Conservation (phyloP, 345 rosid genomes). For the Bruguiera gymnorhiza region DNA sequence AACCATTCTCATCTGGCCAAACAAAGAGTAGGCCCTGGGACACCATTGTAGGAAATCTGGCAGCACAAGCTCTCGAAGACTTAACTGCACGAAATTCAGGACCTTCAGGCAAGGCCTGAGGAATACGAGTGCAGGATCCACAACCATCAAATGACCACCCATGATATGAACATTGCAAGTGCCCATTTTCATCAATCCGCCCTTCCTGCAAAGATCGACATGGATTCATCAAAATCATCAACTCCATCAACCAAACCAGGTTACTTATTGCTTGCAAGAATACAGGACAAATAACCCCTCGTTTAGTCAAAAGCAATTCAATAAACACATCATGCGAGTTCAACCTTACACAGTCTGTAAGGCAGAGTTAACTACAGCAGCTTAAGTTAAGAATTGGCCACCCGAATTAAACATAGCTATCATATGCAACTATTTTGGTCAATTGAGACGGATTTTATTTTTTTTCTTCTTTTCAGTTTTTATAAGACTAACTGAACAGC, state of each 20-base stretch:
- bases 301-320: not conserved
- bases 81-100: slow-evolving; percentile 90
- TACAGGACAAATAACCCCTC: not conserved
- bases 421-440: not conserved
- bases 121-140: slow-evolving; percentile 85
- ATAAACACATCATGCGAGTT: not conserved
- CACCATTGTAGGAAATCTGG: slow-evolving; percentile 75
- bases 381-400: not conserved
- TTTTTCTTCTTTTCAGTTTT: too few species aligned
- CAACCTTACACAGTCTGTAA: not conserved
- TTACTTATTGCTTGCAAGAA: not conserved
- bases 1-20: slow-evolving; percentile 93
- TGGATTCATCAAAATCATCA: slow-evolving; percentile 9
- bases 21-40: slow-evolving; percentile 97
- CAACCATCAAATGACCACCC: slow-evolving; percentile 94
- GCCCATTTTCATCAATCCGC: slow-evolving; percentile 91
- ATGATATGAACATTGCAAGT: slow-evolving; percentile 93
- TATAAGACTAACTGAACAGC: too few species aligned
- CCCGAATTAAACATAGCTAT: not conserved
- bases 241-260: not conserved
- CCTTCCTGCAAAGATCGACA: slow-evolving; percentile 61
- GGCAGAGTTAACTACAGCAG: not conserved
- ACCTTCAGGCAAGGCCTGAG: slow-evolving; percentile 82
- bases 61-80: slow-evolving; percentile 79
- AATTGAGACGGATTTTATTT: not conserved